These are phyloP conservation scores for Trametes hirsuta DNA, from an alignment of 1,284 basidiomycete genomes.

Conservation along the genomic window DNA sequence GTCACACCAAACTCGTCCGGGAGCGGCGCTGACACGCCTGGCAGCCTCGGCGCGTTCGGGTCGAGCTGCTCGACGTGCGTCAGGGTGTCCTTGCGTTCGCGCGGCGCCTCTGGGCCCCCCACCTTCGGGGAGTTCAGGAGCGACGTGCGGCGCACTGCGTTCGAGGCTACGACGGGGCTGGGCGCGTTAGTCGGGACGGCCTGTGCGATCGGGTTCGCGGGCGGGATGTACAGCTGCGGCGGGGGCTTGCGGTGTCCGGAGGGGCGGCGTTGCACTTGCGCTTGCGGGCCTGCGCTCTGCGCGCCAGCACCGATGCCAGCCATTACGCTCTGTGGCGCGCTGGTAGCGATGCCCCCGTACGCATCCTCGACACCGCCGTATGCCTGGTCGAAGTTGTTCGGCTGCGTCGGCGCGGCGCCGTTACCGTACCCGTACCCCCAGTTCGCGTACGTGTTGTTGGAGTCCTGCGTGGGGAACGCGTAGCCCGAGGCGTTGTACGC, in stretches of 20 bases:
- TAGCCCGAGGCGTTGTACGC: constrained; percentile 17
- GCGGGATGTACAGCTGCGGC: constrained; percentile 26
- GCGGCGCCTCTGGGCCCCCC: not conserved
- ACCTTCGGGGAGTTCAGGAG: constrained; percentile 10
- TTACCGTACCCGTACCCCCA: constrained; percentile 19
- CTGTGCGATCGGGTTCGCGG: constrained; percentile 14
- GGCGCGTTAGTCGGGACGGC: constrained; percentile 1
- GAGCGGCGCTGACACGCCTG: constrained; percentile 24
- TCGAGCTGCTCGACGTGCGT: constrained; percentile 28
- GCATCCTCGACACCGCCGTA: constrained; percentile 18
- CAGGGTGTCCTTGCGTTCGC: constrained; percentile 5
- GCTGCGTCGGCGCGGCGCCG: not conserved
- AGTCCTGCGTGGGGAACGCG: constrained; percentile 12
- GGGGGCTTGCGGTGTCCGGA: constrained; percentile 32
- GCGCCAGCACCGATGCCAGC: constrained; percentile 19
- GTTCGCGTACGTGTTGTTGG: constrained; percentile 19
- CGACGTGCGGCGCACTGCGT: constrained; percentile 17
- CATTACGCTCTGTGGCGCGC: constrained; percentile 1
- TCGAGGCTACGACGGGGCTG: constrained; percentile 17
- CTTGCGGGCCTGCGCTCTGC: constrained; percentile 8
- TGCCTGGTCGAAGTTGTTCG: constrained; percentile 15
- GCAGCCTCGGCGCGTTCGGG: constrained; percentile 25
- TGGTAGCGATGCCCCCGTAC: constrained; percentile 2
- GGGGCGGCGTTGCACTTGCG: constrained; percentile 10
- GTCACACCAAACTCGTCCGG: constrained; percentile 31